Evolutionary conservation across 2,329 filamentous ascomycete genomes (phyloP), one percentile per base, ranked within the genome.

Genomic region (Pseudogymnoascus sp.): DNA sequence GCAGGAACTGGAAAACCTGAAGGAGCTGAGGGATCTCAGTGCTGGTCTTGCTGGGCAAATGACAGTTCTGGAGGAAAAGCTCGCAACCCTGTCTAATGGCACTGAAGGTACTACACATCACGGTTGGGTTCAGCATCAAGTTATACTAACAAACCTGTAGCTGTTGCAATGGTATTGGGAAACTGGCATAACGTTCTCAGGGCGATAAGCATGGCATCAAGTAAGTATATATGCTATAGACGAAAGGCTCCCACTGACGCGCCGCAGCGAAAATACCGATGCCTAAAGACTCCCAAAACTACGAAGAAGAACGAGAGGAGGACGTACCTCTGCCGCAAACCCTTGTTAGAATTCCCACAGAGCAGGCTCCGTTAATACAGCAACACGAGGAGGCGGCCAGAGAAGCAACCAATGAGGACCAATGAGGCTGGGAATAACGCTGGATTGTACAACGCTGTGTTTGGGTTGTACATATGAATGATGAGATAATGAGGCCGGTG

Each of bases 161-260:
- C 89, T 65, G 91, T 96, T 70, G 90, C 91, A 40, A 84, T 88
- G n/a, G 90, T 96, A 22, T 80, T 96, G 73, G 84, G 88, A 61
- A 96, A 95, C 74, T 96, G 91, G 91, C 89, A 93, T 75, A 93
- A 91, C 70, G 90, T 96, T 67, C 81, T 96, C 65, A 82, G 89
- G 67, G 90, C 90, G 43, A 93, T 96, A 71, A 89, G 89, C 72
- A 93, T 95, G 89, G 91, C 91, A 66, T 93, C 89, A 65, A 83
- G 90, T 93, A 81, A 72, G 85, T 78, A 28, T 63, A 11, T 56
- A 56, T 33, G 5, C 28, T 33, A 22, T 8, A 22, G 16, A 14
- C 14, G n/a, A 61, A 61, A 38, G 56, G 63, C 63, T 65, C 59
- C 64, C 63, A 63, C 70, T 67, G 60, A 60, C 61, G 11, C 40